Conservation (phyloP, 495 filamentous ascomycete species). For the Oleoguttula mirabilis region DNA sequence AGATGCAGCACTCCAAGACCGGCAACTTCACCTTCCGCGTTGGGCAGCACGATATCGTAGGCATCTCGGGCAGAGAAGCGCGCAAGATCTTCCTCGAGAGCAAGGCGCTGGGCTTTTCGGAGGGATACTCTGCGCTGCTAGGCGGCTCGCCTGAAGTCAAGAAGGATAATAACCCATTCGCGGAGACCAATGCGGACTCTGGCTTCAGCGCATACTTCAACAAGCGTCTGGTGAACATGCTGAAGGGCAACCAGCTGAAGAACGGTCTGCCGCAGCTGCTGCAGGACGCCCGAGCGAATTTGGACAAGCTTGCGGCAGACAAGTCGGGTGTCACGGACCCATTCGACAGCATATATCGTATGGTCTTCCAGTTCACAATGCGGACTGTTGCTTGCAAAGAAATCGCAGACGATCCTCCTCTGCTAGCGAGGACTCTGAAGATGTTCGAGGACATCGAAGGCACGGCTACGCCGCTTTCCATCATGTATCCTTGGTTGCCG, state of each 20-base stretch:
- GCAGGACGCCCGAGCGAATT: conserved; percentile 23
- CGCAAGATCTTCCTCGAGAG: conserved; percentile 36
- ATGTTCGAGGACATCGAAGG: conserved; percentile 29
- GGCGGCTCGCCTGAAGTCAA: conserved; percentile 10
- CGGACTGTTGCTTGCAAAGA: conserved; percentile 30
- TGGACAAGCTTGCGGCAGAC: conserved; percentile 24
- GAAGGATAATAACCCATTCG: neutral
- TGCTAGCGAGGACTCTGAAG: conserved; percentile 27
- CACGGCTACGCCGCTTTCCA: conserved; percentile 21
- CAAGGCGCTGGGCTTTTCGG: conserved; percentile 30
- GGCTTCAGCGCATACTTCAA: conserved; percentile 6
- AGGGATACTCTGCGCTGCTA: conserved; percentile 30
- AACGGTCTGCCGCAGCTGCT: conserved; percentile 26
- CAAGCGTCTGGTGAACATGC: conserved; percentile 5
- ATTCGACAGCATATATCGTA: conserved; percentile 30
- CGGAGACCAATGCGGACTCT: neutral
- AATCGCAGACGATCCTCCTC: conserved; percentile 30
- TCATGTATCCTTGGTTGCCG: conserved; percentile 33
- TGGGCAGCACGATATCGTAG: conserved; percentile 35
- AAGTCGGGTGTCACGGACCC: conserved; percentile 30
- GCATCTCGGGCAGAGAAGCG: conserved; percentile 30
- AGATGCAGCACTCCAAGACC: conserved; percentile 5
- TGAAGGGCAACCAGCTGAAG: conserved; percentile 18
- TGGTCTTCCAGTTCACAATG: conserved; percentile 35
- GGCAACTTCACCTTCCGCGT: conserved; percentile 40